A percentile compares a stretch with the other conserved stretches of the same genome.
Conservation (phyloP, 2,329 filamentous ascomycete species). For the Clarireedia sp. region DNA sequence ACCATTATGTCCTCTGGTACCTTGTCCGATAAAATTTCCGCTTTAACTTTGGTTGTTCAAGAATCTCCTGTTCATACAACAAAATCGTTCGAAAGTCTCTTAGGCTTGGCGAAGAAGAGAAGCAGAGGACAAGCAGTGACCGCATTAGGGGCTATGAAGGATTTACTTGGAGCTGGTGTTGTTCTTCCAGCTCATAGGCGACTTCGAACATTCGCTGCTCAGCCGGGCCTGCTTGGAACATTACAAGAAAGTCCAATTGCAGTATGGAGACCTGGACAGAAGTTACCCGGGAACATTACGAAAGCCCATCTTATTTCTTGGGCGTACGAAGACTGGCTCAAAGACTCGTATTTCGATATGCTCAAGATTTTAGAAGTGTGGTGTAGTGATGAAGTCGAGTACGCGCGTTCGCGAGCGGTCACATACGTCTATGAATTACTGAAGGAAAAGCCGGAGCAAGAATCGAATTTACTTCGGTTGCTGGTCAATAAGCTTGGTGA, state of each 20-base stretch:
- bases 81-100: constrained; percentile 78
- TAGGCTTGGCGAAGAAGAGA: constrained; percentile 81
- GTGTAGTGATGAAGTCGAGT: constrained; percentile 93
- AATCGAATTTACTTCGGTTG: constrained; percentile 83
- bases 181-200: constrained; percentile 77
- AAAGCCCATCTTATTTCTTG: constrained; percentile 75
- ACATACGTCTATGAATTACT: constrained; percentile 88
- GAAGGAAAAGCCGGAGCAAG: constrained; percentile 94
- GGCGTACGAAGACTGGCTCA: constrained; percentile 93
- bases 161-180: constrained; percentile 84
- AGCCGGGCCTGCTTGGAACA: constrained; percentile 66
- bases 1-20: constrained; percentile 97
- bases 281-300: constrained; percentile 65
- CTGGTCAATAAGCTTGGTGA: constrained; percentile 97
- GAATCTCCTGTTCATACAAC: constrained; percentile 92
- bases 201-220: constrained; percentile 68
- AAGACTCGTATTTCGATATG: constrained; percentile 86
- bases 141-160: constrained; percentile 86
- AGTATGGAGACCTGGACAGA: constrained; percentile 60
- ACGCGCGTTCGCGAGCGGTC: constrained; percentile 77
- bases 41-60: constrained; percentile 86
- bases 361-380: constrained; percentile 85
- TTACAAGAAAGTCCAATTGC: constrained; percentile 52
- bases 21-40: constrained; percentile 92
- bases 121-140: constrained; percentile 88